These are phyloP conservation scores for Corynespora cassiicola DNA, from an alignment of 2,329 filamentous ascomycete genomes.

Conservation along the genomic window DNA sequence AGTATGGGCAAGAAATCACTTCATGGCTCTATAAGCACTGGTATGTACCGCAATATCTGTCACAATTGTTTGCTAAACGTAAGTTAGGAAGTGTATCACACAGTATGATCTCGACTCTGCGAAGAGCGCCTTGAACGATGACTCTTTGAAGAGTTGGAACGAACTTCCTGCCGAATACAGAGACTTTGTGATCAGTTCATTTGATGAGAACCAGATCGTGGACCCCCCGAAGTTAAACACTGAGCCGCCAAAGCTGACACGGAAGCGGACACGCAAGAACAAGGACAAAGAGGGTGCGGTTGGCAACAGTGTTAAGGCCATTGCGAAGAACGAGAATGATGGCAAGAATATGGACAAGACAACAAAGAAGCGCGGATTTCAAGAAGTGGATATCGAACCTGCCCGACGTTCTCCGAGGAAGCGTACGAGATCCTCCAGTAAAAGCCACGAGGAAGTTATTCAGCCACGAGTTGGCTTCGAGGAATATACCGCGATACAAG, in stretches of 20 bases:
- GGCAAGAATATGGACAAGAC: constrained; percentile 19
- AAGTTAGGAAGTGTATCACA: constrained; percentile 81
- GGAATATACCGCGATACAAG: too few relatives aligned
- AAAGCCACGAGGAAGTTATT: too few relatives aligned
- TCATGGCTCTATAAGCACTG: constrained; percentile 83
- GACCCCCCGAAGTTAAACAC: constrained; percentile 45
- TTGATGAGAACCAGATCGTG: constrained; percentile 78
- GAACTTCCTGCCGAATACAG: constrained; percentile 71
- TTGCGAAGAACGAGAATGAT: constrained; percentile 9
- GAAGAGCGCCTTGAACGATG: constrained; percentile 59
- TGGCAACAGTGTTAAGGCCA: constrained; percentile 4
- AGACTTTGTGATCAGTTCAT: constrained; percentile 72
- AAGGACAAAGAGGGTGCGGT: too few relatives aligned
- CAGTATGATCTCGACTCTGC: constrained; percentile 71
- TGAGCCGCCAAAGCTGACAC: constrained; percentile 32
- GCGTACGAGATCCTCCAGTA: too few relatives aligned
- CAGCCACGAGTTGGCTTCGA: too few relatives aligned
- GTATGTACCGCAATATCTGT: constrained; percentile 58
- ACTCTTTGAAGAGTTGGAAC: constrained; percentile 77
- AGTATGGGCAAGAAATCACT: constrained; percentile 52
- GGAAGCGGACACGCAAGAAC: constrained; percentile 17
- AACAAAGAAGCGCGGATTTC: constrained; percentile 23
- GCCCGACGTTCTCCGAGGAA: too few relatives aligned
- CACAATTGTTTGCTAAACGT: constrained; percentile 20
- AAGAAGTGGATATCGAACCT: constrained; percentile 3